phyloP scores from a whole-genome alignment of 345 rosid genomes.

The Streptanthus diversifolius region DNA sequence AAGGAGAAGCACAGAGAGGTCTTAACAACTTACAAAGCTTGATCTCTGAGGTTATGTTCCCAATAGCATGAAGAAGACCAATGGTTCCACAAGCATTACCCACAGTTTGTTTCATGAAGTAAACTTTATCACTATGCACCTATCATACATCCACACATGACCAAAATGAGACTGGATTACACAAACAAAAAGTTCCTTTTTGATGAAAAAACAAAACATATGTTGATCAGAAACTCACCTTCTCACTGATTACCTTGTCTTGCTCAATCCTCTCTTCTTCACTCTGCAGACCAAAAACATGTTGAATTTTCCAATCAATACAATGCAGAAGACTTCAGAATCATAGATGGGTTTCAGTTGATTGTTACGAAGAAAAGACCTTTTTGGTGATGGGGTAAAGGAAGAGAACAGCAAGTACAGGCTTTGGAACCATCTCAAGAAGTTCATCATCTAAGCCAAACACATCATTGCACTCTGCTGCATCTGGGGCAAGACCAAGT shows the following conservation, averaged over 20 bases:
- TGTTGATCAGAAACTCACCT: conserved; percentile 40
- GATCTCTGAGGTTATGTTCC: conserved; percentile 71
- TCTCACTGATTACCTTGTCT: conserved; percentile 49
- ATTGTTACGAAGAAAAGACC: conserved; percentile 37
- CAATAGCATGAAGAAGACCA: conserved; percentile 93
- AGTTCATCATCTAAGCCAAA: conserved; percentile 88
- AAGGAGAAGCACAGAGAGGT: neutral
- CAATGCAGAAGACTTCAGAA: neutral
- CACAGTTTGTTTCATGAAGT: conserved; percentile 94
- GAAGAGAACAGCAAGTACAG: conserved; percentile 89
- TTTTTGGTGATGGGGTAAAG: conserved; percentile 74
- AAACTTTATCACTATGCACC: conserved; percentile 64
- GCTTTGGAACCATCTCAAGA: conserved; percentile 80
- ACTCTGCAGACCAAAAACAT: conserved; percentile 37
- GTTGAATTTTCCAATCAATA: neutral
- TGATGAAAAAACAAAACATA: neutral
- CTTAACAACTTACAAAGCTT: conserved; percentile 54
- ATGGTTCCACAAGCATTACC: conserved; percentile 98
- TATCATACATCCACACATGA: conserved; percentile 29
- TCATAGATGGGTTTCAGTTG: neutral
- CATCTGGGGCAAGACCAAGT: conserved; percentile 61
- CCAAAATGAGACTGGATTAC: neutral
- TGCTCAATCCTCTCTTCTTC: conserved; percentile 76
- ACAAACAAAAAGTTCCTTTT: neutral
- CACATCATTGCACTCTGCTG: conserved; percentile 83